Evolutionary conservation across 768 basidiomycete species (phyloP).

Genomic region (Rhodosporidiobolus odoratus): DNA sequence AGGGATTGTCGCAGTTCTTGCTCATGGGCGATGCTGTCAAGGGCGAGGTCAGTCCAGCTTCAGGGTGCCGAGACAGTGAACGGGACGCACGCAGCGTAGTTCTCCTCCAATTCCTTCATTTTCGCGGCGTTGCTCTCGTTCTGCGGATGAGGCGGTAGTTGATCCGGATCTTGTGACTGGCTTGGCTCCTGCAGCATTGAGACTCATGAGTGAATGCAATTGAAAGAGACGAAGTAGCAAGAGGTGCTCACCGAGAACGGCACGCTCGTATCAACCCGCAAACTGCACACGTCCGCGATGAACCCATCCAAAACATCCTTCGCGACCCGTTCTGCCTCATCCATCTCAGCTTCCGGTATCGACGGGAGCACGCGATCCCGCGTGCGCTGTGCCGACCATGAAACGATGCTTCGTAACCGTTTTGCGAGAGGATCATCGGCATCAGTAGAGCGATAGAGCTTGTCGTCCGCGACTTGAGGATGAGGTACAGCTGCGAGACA

Average conservation of each 20-base stretch:
- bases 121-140: conserved; percentile 24
- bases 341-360: not conserved
- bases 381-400: conserved; percentile 31
- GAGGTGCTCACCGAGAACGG: conserved; percentile 13
- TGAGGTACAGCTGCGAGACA: conserved; percentile 22
- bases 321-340: not conserved
- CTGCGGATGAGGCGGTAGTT: conserved; percentile 32
- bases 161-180: not conserved
- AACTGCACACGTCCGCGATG: conserved; percentile 21
- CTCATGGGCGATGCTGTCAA: conserved; percentile 8
- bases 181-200: not conserved
- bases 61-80: not conserved
- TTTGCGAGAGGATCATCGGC: conserved; percentile 22
- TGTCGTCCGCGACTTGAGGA: conserved; percentile 25
- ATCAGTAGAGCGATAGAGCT: conserved; percentile 36
- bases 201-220: not conserved
- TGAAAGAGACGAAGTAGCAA: not conserved
- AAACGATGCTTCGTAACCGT: conserved; percentile 24
- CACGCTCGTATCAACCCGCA: conserved; percentile 26
- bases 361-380: conserved; percentile 2
- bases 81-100: conserved; percentile 15
- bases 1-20: conserved; percentile 7
- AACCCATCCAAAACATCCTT: conserved; percentile 26
- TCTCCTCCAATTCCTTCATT: conserved; percentile 17
- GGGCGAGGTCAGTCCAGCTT: not conserved